Evolutionary conservation across 2,329 filamentous ascomycete species (phyloP).

Genomic region (Coniochaeta prunicola): DNA sequence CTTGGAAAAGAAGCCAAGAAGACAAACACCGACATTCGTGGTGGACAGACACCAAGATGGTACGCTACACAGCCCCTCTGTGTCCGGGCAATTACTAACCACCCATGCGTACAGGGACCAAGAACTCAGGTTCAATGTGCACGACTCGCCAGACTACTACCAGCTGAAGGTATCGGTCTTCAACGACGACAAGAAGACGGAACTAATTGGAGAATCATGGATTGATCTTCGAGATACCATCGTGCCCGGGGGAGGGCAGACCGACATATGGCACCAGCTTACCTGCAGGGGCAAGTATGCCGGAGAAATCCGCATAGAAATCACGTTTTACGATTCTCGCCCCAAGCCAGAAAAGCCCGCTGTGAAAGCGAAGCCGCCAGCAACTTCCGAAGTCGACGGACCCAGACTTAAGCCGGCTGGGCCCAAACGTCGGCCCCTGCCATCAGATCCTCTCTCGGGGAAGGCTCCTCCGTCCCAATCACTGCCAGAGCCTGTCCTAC

Average conservation of each 20-base stretch:
- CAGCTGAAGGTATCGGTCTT: constrained; percentile 94
- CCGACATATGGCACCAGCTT: constrained; percentile 84
- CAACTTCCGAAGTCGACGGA: neutral
- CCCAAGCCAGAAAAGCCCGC: constrained; percentile 69
- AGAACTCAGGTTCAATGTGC: constrained; percentile 90
- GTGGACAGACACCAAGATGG: constrained; percentile 94
- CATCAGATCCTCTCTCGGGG: constrained; percentile 64
- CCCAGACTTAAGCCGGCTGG: constrained; percentile 40
- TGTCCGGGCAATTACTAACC: neutral
- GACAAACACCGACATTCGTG: constrained; percentile 87
- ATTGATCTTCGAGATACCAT: constrained; percentile 77
- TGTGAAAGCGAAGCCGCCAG: constrained; percentile 42
- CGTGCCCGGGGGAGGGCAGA: constrained; percentile 82
- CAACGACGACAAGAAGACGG: constrained; percentile 97
- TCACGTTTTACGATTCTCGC: constrained; percentile 90
- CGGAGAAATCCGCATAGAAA: constrained; percentile 87
- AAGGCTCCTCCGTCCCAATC: constrained; percentile 34
- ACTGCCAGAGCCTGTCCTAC: constrained; percentile 31
- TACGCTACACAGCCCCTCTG: constrained; percentile 35
- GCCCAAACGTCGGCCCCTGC: constrained; percentile 78
- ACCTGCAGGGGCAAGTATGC: constrained; percentile 91
- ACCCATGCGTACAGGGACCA: constrained; percentile 65
- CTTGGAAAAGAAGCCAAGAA: constrained; percentile 97
- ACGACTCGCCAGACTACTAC: constrained; percentile 94
- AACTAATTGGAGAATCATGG: constrained; percentile 92